Evolutionary conservation across 208 protist species (phyloP).

Genomic region (Trypanosoma boissoni): DNA sequence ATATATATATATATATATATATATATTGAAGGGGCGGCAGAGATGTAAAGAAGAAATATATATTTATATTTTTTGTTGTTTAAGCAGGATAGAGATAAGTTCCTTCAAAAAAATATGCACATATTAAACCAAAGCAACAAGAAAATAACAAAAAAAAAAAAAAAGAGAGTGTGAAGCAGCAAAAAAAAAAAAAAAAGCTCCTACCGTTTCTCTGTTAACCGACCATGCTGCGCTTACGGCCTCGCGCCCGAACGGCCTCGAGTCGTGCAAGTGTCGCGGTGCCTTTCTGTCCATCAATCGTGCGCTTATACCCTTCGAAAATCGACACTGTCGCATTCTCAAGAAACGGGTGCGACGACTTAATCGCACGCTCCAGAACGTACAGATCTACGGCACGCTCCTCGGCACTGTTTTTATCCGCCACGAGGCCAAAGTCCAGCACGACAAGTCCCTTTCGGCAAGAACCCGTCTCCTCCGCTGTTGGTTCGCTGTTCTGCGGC

Average conservation of each 20-base stretch:
- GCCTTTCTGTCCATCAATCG: conserved; percentile 42
- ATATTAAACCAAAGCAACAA: not conserved
- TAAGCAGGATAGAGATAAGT: not conserved
- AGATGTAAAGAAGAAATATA: too few relatives aligned
- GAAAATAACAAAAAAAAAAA: conserved; percentile 1
- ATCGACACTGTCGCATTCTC: conserved; percentile 32
- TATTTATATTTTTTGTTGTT: not conserved
- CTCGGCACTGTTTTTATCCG: conserved; percentile 82
- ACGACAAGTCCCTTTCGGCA: conserved; percentile 61
- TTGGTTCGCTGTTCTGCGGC: conserved; percentile 1
- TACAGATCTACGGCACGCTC: conserved; percentile 99
- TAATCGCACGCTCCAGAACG: conserved; percentile 96
- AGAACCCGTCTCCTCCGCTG: not conserved
- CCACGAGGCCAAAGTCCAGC: conserved; percentile 98
- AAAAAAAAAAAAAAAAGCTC: conserved; percentile 1
- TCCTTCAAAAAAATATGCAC: not conserved
- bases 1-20: too few relatives aligned
- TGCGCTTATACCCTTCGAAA: conserved; percentile 57
- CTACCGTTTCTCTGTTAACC: conserved; percentile 36
- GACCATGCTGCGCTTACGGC: conserved; percentile 89
- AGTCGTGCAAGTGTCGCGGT: conserved; percentile 53
- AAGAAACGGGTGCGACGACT: conserved; percentile 91
- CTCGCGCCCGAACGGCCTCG: conserved; percentile 75
- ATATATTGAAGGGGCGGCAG: too few relatives aligned
- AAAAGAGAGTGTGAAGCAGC: too few relatives aligned